A percentile compares a stretch with the other conserved stretches of the same genome.
Evolutionary conservation across 371 early-diverging fungal species (phyloP).

Genomic region (Coemansia sp.): DNA sequence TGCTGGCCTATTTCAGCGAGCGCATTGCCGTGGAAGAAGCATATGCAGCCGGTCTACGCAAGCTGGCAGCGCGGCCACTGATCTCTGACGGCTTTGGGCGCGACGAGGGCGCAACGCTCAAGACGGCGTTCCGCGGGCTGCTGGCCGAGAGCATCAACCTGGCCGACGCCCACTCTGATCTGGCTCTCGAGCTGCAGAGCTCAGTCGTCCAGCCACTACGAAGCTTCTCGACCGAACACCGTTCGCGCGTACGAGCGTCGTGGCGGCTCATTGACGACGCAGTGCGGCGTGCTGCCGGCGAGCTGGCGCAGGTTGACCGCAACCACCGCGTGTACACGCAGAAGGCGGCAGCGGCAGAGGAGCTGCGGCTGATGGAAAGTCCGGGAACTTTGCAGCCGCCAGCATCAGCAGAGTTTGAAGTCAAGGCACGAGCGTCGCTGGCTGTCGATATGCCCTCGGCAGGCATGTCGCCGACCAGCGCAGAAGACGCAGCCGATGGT

Average conservation of each 20-base stretch:
- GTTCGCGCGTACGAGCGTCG: conserved; percentile 52
- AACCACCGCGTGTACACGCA: conserved; percentile 44
- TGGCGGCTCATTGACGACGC: conserved; percentile 61
- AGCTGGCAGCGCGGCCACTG: conserved; percentile 56
- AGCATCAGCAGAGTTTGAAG: conserved; percentile 29
- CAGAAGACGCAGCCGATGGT: conserved; percentile 26
- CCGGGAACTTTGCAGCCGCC: conserved; percentile 15
- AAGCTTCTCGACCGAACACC: conserved; percentile 60
- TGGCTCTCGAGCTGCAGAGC: conserved; percentile 58
- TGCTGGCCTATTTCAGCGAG: conserved; percentile 65
- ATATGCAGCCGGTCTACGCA: conserved; percentile 59
- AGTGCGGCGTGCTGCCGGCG: conserved; percentile 52
- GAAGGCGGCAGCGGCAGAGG: conserved; percentile 42
- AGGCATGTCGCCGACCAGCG: background rate
- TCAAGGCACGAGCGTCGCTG: conserved; percentile 35
- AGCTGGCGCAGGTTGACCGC: conserved; percentile 36
- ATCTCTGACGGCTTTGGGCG: conserved; percentile 60
- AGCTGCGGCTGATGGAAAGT: conserved; percentile 32
- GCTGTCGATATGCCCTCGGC: conserved; percentile 4
- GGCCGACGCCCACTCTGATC: conserved; percentile 59
- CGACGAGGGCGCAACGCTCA: conserved; percentile 73
- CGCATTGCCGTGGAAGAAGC: conserved; percentile 65
- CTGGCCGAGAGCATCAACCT: conserved; percentile 60
- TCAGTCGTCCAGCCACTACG: conserved; percentile 64
- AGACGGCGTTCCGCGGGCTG: conserved; percentile 63